Evolutionary conservation across 2,329 filamentous ascomycete genomes (phyloP), one percentile per base, ranked within the genome.

Genomic region (Eurotiales sp.): DNA sequence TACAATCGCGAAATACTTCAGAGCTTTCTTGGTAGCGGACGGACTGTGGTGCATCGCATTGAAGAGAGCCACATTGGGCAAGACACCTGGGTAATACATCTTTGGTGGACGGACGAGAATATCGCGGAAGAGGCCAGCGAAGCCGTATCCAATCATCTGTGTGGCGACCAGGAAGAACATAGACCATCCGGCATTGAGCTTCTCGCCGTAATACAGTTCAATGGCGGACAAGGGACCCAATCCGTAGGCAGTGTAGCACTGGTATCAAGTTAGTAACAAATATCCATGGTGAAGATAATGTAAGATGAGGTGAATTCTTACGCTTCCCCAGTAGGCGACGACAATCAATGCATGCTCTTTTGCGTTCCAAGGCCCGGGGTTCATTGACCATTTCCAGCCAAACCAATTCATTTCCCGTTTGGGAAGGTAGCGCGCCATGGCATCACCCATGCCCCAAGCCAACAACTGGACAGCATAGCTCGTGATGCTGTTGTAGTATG

Each of bases 391-490:
- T 23, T 29, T 43, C 40, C 40, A 43, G n/a, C 40, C 40, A 43
- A 43, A 43, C 40, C 40, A 43, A 11, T 43, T 43, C 22, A 43
- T 25, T 29, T 43, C 19, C 19, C 25, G 22, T 3, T 12, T 43
- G 39, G 39, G 39, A 25, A 43, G 25, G 11, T 43, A 23, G 22
- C 40, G 40, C 2, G 40, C 40, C 40, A 43, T 43, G 22, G 25
- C 22, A 29, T 43, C 40, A 43, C 40, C 40, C 40, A 43, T 43
- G 17, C 40, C 40, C 40, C 40, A 43, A 8, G 40, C 12, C 40
- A 43, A 25, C 43, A 46, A 32, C 25, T 46, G 43, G 12, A 46
- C 43, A 15, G 43, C 43, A 46, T 46, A 46, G 43, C 43, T 46
- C 17, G 43, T 46, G 11, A 46, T 14, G 29, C 2, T 46, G 11